These are phyloP conservation scores for Agaricus bisporus DNA, from an alignment of 768 basidiomycete genomes.

Conservation along the genomic window DNA sequence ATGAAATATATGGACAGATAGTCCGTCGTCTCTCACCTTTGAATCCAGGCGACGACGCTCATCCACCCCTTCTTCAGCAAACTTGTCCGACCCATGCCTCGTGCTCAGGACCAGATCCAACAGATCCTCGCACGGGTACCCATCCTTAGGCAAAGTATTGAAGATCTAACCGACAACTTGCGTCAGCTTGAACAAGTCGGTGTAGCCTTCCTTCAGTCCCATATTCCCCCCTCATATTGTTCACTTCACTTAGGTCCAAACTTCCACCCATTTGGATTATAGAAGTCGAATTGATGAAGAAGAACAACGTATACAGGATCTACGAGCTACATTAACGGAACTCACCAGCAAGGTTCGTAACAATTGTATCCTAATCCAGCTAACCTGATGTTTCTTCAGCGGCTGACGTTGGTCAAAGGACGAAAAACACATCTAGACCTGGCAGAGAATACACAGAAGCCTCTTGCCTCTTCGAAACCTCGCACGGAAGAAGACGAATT, in stretches of 20 bases:
- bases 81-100: conserved; percentile 44
- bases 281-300: conserved; percentile 35
- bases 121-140: conserved; percentile 33
- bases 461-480: conserved; percentile 25
- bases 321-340: conserved; percentile 32
- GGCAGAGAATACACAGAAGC: conserved; percentile 4
- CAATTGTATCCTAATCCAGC: not conserved
- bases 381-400: conserved; percentile 9
- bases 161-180: conserved; percentile 20
- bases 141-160: conserved; percentile 32
- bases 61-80: conserved; percentile 21
- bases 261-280: conserved; percentile 13
- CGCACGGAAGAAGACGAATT: conserved; percentile 42
- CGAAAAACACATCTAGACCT: conserved; percentile 9
- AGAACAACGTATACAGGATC: conserved; percentile 30
- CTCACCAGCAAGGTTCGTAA: conserved; percentile 35
- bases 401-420: not conserved
- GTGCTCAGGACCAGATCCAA: conserved; percentile 40
- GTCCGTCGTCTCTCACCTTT: conserved; percentile 34
- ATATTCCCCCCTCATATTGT: not conserved
- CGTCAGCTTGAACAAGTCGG: conserved; percentile 5
- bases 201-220: not conserved
- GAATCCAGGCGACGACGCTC: not conserved
- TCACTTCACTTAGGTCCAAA: not conserved
- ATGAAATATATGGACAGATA: conserved; percentile 74